Base-by-base conservation (phyloP, 2,329 filamentous ascomycete genomes). In the Fusarium continuum region DNA sequence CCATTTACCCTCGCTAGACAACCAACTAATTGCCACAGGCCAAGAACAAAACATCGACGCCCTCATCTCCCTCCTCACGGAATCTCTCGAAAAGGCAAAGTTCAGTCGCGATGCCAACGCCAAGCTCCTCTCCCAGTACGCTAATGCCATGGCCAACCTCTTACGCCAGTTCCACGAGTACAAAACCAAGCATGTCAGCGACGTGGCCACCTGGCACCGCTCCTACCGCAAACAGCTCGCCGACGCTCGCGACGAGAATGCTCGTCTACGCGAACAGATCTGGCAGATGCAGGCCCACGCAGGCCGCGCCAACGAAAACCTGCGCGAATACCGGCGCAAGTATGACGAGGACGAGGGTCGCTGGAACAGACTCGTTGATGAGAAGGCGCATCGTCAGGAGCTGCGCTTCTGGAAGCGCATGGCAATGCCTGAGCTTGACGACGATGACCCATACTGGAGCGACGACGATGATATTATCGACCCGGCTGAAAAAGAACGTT, bases 381-480 rank as follows among this genome's bases (percentile, higher is more conserved):
- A 82, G 41, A 80, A 79, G 44, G 82, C 83, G 6, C 73, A 78
- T 36, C 80, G 83, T 5, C 85, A 88, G 72, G 85, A 89, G 73
- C 70, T 88, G 49, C 79, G 87, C 3, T 88, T 87, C 74, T 90
- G 86, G 87, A 89, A 89, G 75, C 79, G 87, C 35, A 81, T 88
- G 79, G 87, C 87, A 13, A 83, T 89, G 81, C 85, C 85, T 9
- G 80, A 85, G 53, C 73, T 88, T 31, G 75, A 81, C 8, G 85
- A 88, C 20, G 83, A 87, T 35, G 85, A 88, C 44, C 78, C 82
- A 3, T 87, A 81, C 70, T 88, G 85, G 81, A 88, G 85, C 69
- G 85, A 85, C 54, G 87, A 89, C 64, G 87, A 89, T 67, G 87
- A 89, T 66, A 73, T 89, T 19, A 80, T 89, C 22, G 87, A 89